Evolutionary conservation across 1,284 basidiomycete genomes (phyloP).

Genomic region (Boletus mariae): DNA sequence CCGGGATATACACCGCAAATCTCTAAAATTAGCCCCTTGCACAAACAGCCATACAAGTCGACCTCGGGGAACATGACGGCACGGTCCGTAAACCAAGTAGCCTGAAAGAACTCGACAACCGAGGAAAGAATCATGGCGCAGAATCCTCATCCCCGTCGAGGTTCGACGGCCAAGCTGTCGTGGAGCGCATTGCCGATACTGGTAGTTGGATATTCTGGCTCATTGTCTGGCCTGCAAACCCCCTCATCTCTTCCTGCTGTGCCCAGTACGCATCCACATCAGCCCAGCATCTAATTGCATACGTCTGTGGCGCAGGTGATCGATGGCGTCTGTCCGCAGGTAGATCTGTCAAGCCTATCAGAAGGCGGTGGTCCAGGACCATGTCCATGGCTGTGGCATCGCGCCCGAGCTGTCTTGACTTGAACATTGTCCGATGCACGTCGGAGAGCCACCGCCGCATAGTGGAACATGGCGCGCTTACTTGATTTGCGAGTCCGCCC

Average conservation of each 20-base stretch:
- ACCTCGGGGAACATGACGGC: conserved; percentile 19
- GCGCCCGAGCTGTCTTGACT: conserved; percentile 23
- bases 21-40: conserved; percentile 25
- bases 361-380: conserved; percentile 34
- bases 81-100: conserved; percentile 19
- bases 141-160: conserved; percentile 28
- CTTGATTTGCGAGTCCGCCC: conserved; percentile 1
- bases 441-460: conserved; percentile 26
- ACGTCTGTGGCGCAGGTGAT: conserved; percentile 20
- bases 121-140: conserved; percentile 24
- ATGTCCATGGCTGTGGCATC: conserved; percentile 38
- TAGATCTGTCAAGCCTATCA: conserved; percentile 7
- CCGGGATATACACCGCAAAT: conserved; percentile 10
- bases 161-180: conserved; percentile 36
- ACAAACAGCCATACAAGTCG: conserved; percentile 24
- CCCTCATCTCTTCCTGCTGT: conserved; percentile 26
- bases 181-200: conserved; percentile 47
- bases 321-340: conserved; percentile 7
- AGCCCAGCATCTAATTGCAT: conserved; percentile 25
- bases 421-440: conserved; percentile 27
- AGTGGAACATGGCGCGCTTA: neutral
- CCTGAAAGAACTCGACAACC: conserved; percentile 17
- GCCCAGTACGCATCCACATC: conserved; percentile 39
- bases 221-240: conserved; percentile 27
- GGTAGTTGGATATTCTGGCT: conserved; percentile 20